Evolutionary conservation across 2,329 filamentous ascomycete species (phyloP).

Genomic region (Nemania serpens): DNA sequence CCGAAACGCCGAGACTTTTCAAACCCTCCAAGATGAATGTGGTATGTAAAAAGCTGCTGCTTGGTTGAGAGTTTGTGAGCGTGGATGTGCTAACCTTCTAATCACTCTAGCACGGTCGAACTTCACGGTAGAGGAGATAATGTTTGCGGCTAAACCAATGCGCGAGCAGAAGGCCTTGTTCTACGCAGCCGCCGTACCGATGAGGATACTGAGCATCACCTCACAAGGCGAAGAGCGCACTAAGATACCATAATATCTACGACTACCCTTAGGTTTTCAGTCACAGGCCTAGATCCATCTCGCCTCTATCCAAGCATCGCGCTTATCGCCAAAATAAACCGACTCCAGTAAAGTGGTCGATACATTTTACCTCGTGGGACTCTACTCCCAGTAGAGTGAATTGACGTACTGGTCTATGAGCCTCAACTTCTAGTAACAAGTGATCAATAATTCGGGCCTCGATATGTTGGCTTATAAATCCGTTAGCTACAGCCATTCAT

Average conservation of each 20-base stretch:
- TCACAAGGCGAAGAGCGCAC: background rate
- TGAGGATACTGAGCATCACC: slow-evolving; percentile 37
- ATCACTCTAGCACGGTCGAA: slow-evolving; percentile 37
- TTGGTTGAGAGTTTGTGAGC: background rate
- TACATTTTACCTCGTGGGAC: no score
- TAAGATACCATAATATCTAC: background rate
- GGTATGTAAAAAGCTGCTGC: slow-evolving; percentile 47
- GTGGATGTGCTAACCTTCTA: slow-evolving; percentile 1
- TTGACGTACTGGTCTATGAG: no score
- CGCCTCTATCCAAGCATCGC: no score
- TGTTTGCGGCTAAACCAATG: slow-evolving; percentile 48
- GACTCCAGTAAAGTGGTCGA: no score
- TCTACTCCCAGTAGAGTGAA: no score
- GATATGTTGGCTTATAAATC: no score
- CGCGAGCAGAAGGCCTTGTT: slow-evolving; percentile 53
- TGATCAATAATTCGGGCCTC: no score
- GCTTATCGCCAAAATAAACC: no score
- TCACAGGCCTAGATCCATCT: background rate
- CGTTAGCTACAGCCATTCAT: no score
- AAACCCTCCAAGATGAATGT: slow-evolving; percentile 61
- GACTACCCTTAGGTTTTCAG: no score
- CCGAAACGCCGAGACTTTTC: slow-evolving; percentile 65
- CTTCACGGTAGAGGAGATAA: slow-evolving; percentile 45
- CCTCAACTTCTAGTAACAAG: no score
- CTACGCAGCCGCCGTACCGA: slow-evolving; percentile 44